phyloP scores from a whole-genome alignment of 495 filamentous ascomycete species.

The Penicillium lagena region DNA sequence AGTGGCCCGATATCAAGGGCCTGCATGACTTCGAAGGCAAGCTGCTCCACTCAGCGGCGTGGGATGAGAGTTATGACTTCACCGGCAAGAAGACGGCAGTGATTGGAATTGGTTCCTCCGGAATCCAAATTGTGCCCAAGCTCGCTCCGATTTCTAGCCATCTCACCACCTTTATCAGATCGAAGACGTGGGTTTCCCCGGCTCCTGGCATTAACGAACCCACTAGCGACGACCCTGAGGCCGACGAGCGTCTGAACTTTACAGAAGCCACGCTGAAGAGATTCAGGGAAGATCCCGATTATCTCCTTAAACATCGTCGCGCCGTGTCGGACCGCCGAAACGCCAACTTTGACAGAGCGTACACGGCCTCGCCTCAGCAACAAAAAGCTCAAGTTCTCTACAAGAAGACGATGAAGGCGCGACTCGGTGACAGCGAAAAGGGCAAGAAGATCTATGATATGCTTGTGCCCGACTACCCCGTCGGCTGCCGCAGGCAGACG shows the following conservation, averaged over 20 bases:
- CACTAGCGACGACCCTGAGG: not conserved
- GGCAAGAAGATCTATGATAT: not conserved
- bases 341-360: not conserved
- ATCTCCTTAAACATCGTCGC: not conserved
- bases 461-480: slow-evolving; percentile 13
- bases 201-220: slow-evolving; percentile 2
- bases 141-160: no score
- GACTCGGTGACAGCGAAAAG: not conserved
- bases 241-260: not conserved
- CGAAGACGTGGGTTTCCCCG: slow-evolving; percentile 9
- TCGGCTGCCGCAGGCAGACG: slow-evolving; percentile 22
- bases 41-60: slow-evolving; percentile 42
- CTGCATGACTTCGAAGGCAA: slow-evolving; percentile 35
- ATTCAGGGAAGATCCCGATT: slow-evolving; percentile 1
- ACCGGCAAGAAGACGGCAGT: slow-evolving; percentile 39
- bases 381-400: not conserved
- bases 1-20: slow-evolving; percentile 45
- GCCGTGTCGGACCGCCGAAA: not conserved
- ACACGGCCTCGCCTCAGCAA: not conserved
- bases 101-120: slow-evolving; percentile 37
- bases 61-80: slow-evolving; percentile 26
- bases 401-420: not conserved
- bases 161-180: no score
- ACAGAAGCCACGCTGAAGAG: not conserved
- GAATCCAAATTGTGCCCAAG: slow-evolving; percentile 48